Evolutionary conservation across 1,284 basidiomycete genomes (phyloP), one percentile per base, ranked within the genome.

Genomic region (Tranzscheliella williamsii): DNA sequence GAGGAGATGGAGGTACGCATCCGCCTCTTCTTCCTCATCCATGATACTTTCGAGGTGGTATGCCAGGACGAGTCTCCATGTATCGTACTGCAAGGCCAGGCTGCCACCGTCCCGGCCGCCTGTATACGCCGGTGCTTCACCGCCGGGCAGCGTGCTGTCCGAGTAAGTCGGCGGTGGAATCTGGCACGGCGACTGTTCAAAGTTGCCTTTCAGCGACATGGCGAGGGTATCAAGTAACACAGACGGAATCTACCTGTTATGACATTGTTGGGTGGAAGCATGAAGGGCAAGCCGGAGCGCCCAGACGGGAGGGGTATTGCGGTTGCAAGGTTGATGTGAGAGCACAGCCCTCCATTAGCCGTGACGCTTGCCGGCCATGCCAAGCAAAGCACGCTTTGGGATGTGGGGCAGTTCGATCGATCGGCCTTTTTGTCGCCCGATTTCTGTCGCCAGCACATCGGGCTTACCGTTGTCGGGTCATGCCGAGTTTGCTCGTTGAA

Each of bases 171-270:
- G 57, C 13, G 57, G 57, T 4, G 51, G 45, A 7, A 53, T 23
- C 27, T 53, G 50, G 24, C 40, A 40, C 4, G 56, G 56, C 5
- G 39, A 46, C 36, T 60, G 45, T 20, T 60, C 56, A 6, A 60
- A 60, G 48, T 60, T 60, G 22, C 41, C 38, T 17, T 49, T 60
- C 27, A 29, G n/a, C n/a, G n/a, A n/a, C n/a, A n/a, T n/a, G n/a
- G n/a, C n/a, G n/a, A n/a, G n/a, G n/a, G n/a, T n/a, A n/a, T n/a
- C n/a, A n/a, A n/a, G n/a, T n/a, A n/a, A n/a, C n/a, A n/a, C n/a
- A 29, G 27, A 29, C n/a, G 11, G 27, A 29, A 9, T 11, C n/a
- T 29, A 9, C 27, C 9, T 29, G 27, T 11, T 9, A n/a, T 29
- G 27, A 29, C 27, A n/a, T 29, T 29, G 27, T n/a, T 29, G n/a